Evolutionary conservation across 2,329 filamentous ascomycete species (phyloP).

Genomic region (Cladosporium cucumerinum): DNA sequence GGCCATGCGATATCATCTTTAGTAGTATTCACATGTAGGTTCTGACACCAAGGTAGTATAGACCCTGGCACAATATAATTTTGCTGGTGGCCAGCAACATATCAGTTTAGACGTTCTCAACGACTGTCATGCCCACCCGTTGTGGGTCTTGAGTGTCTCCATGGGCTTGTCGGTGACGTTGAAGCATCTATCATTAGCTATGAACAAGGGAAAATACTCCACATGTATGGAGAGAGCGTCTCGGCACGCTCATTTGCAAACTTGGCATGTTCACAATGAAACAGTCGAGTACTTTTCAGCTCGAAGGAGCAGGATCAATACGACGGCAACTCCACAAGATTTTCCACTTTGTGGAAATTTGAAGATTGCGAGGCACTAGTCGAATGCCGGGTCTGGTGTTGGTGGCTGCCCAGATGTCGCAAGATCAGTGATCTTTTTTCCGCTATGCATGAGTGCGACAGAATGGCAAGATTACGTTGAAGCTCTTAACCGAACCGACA

Average conservation of each 20-base stretch:
- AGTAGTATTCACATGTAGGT: too few species aligned
- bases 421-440: background rate
- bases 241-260: background rate
- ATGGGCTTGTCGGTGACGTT: background rate
- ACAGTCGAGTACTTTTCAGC: background rate
- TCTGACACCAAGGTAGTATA: background rate
- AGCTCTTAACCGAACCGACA: background rate
- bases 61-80: background rate
- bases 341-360: background rate
- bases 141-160: background rate
- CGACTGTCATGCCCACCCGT: background rate
- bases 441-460: background rate
- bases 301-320: slow-evolving; percentile 1
- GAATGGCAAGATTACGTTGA: background rate
- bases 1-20: background rate
- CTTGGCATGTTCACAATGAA: background rate
- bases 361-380: background rate
- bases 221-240: background rate
- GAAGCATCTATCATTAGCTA: background rate
- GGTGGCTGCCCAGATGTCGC: background rate
- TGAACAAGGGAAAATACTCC: background rate
- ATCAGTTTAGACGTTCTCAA: background rate
- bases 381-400: background rate
- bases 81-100: background rate
- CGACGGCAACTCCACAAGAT: background rate